Conservation (phyloP, 73 alveolate genomes). For the Stentor roeselii region DNA sequence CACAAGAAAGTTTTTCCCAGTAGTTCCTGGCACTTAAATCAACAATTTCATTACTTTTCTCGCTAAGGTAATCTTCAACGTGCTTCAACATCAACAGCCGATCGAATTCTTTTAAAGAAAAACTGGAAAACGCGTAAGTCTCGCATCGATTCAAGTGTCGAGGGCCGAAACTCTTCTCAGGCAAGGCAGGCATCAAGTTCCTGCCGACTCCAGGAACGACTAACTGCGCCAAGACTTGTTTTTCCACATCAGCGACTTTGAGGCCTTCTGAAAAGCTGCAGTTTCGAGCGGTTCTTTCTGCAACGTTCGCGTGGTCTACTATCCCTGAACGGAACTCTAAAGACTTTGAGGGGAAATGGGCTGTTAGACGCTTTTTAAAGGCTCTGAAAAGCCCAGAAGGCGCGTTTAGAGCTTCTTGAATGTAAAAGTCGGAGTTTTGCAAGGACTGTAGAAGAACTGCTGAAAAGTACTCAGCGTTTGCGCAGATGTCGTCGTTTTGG, state of each 20-base stretch:
- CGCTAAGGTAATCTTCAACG: slow-evolving; percentile 56
- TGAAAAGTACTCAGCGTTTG: background rate
- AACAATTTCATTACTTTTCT: slow-evolving; percentile 51
- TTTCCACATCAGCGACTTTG: background rate
- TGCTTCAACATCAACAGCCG: slow-evolving; percentile 54
- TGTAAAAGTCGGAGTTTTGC: background rate
- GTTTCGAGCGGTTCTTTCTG: background rate
- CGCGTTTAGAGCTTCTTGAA: background rate
- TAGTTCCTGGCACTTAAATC: slow-evolving; percentile 65
- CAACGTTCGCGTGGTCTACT: background rate
- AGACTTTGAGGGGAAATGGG: background rate
- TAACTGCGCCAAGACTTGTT: slow-evolving; percentile 30
- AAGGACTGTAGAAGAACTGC: background rate
- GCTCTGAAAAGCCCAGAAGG: background rate
- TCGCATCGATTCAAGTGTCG: slow-evolving; percentile 70
- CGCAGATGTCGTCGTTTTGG: background rate
- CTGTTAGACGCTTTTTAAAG: background rate
- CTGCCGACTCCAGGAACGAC: slow-evolving; percentile 79
- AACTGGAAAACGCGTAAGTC: slow-evolving; percentile 70
- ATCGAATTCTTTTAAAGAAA: slow-evolving; percentile 73
- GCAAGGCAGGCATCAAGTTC: slow-evolving; percentile 75
- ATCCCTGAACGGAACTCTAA: background rate
- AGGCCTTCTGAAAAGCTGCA: background rate
- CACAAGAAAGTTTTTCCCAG: slow-evolving; percentile 58
- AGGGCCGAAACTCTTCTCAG: slow-evolving; percentile 59